A percentile compares a stretch with the other conserved stretches of the same genome.
These are phyloP conservation scores for Talaromyces borbonicus DNA, from an alignment of 495 filamentous ascomycete species.

Conservation along the genomic window DNA sequence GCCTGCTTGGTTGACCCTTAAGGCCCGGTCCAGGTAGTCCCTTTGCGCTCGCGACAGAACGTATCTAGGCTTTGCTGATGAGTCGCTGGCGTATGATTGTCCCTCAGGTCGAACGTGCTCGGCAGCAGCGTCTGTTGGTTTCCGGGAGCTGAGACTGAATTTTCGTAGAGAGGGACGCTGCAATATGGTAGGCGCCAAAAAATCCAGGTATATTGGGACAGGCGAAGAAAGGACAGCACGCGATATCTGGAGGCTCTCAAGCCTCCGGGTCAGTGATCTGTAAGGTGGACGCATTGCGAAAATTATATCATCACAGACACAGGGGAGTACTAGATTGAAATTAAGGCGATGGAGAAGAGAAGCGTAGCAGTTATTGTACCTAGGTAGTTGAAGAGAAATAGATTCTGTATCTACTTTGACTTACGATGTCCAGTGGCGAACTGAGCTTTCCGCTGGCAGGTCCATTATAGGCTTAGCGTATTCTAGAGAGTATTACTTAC, in stretches of 20 bases:
- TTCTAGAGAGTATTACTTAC: too few relatives aligned
- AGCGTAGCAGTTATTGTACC: too few relatives aligned
- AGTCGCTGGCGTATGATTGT: background rate
- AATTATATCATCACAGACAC: too few relatives aligned
- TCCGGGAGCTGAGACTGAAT: slow-evolving; percentile 4
- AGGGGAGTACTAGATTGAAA: too few relatives aligned
- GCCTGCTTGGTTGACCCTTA: slow-evolving; percentile 86
- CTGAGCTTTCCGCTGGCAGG: too few relatives aligned
- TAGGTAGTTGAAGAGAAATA: too few relatives aligned
- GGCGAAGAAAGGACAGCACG: background rate
- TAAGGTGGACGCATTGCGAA: background rate
- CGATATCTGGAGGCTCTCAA: background rate
- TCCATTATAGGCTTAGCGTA: too few relatives aligned
- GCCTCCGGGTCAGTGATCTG: background rate
- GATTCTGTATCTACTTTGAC: too few relatives aligned
- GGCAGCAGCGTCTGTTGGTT: background rate
- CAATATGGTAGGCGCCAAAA: slow-evolving; percentile 29
- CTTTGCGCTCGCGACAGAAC: slow-evolving; percentile 61
- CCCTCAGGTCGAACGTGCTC: background rate
- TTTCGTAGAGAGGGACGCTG: slow-evolving; percentile 14
- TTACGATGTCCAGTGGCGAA: too few relatives aligned
- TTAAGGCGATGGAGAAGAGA: too few relatives aligned
- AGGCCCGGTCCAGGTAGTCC: slow-evolving; percentile 68
- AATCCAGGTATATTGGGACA: slow-evolving; percentile 28
- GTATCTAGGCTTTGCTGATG: slow-evolving; percentile 37